Evolutionary conservation across 108 stramenopile genomes (phyloP).

Genomic region (Nitzschia inconspicua): DNA sequence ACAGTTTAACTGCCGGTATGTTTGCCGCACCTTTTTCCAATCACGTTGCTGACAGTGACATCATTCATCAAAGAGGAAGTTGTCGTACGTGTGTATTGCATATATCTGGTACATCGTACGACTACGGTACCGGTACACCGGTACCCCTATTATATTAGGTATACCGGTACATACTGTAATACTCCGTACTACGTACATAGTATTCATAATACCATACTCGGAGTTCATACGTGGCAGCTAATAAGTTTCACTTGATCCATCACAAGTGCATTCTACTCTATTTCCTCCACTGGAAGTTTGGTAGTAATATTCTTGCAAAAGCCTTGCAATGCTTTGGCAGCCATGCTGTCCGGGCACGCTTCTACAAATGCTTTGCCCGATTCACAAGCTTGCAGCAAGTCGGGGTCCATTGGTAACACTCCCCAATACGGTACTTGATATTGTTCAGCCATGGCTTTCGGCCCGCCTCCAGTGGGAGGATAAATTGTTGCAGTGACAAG

Average conservation of each 20-base stretch:
- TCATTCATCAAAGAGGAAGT: too few species aligned
- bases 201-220: too few species aligned
- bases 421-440: conserved; percentile 92
- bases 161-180: too few species aligned
- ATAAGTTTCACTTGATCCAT: neutral
- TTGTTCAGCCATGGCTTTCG: conserved; percentile 84
- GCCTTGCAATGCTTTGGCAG: conserved; percentile 51
- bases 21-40: too few species aligned
- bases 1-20: too few species aligned
- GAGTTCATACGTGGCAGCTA: too few species aligned
- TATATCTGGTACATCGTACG: too few species aligned
- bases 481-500: conserved; percentile 78
- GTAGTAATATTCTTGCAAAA: conserved; percentile 53
- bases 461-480: conserved; percentile 51
- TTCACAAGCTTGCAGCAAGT: conserved; percentile 90
- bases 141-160: too few species aligned
- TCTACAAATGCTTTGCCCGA: conserved; percentile 78
- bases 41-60: too few species aligned
- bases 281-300: conserved; percentile 68
- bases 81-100: too few species aligned
- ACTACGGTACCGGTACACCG: too few species aligned
- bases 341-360: conserved; percentile 44
- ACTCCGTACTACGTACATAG: too few species aligned
- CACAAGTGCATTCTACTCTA: neutral
- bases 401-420: conserved; percentile 91